A percentile compares a stretch with the other conserved stretches of the same genome.
phyloP scores from a whole-genome alignment of 257 asterid species.

The Nicotiana undulata region DNA sequence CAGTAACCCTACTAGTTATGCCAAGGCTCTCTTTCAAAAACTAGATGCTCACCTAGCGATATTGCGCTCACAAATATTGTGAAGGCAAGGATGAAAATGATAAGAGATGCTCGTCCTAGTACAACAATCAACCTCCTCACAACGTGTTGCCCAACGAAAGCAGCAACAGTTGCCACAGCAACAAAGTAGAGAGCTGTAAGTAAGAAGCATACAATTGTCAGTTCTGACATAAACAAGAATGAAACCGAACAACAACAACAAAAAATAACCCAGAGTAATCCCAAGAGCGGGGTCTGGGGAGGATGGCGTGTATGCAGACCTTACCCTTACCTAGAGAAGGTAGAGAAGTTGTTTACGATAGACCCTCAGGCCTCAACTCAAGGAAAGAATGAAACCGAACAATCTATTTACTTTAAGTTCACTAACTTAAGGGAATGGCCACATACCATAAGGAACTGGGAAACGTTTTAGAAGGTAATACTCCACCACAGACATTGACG shows the following conservation, averaged over 20 bases:
- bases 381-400: too few species aligned
- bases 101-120: conserved; percentile 85
- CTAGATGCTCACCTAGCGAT: conserved; percentile 56
- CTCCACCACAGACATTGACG: conserved; percentile 96
- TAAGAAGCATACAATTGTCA: not conserved
- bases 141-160: conserved; percentile 79
- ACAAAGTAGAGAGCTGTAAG: conserved; percentile 73
- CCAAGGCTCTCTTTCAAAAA: too few species aligned
- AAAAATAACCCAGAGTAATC: too few species aligned
- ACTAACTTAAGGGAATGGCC: not conserved
- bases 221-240: not conserved
- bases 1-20: too few species aligned
- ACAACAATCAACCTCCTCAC: conserved; percentile 60
- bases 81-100: conserved; percentile 79
- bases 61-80: conserved; percentile 90
- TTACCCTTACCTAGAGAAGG: too few species aligned
- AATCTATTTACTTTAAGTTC: not conserved
- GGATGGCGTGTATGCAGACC: too few species aligned
- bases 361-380: too few species aligned
- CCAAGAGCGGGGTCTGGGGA: too few species aligned
- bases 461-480: conserved; percentile 86
- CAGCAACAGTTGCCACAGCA: conserved; percentile 76
- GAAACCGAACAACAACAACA: not conserved
- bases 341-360: too few species aligned
- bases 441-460: conserved; percentile 88